Evolutionary conservation across 2,329 filamentous ascomycete genomes (phyloP).

Genomic region (Cladosporium sp.): DNA sequence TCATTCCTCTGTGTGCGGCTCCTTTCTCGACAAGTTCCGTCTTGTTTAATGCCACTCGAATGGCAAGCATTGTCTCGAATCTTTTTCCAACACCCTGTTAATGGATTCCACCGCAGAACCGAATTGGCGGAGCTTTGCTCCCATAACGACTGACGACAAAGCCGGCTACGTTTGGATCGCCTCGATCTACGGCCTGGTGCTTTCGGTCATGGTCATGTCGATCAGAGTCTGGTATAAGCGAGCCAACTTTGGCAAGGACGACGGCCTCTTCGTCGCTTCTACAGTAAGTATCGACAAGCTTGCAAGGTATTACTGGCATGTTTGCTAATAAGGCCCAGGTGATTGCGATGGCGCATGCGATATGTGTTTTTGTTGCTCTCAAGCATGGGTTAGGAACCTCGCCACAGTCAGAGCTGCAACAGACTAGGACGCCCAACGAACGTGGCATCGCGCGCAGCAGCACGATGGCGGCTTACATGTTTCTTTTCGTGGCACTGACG

Average conservation of each 20-base stretch:
- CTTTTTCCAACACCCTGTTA: too few relatives aligned
- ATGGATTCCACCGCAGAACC: too few relatives aligned
- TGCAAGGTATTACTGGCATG: too few relatives aligned
- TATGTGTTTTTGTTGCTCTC: not conserved
- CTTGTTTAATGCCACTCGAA: too few relatives aligned
- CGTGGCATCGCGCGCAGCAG: not conserved
- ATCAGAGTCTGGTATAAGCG: slow-evolving; percentile 3
- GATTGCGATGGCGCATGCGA: not conserved
- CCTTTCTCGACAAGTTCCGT: too few relatives aligned
- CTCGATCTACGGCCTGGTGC: slow-evolving; percentile 1
- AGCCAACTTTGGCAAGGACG: not conserved
- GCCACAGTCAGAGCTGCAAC: not conserved
- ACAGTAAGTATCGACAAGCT: not conserved
- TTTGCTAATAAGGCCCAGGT: not conserved
- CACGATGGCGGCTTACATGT: slow-evolving; percentile 2
- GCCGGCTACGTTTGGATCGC: slow-evolving; percentile 10
- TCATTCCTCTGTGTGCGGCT: too few relatives aligned
- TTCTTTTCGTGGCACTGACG: slow-evolving; percentile 1
- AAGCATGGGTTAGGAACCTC: slow-evolving; percentile 2
- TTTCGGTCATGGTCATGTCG: not conserved
- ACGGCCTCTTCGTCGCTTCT: not conserved
- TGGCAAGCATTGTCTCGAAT: too few relatives aligned
- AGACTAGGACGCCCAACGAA: not conserved
- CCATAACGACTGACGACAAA: slow-evolving; percentile 7
- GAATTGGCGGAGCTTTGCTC: not conserved